Conservation (phyloP, 2,329 filamentous ascomycete species). For the Pseudogymnoascus sp. region DNA sequence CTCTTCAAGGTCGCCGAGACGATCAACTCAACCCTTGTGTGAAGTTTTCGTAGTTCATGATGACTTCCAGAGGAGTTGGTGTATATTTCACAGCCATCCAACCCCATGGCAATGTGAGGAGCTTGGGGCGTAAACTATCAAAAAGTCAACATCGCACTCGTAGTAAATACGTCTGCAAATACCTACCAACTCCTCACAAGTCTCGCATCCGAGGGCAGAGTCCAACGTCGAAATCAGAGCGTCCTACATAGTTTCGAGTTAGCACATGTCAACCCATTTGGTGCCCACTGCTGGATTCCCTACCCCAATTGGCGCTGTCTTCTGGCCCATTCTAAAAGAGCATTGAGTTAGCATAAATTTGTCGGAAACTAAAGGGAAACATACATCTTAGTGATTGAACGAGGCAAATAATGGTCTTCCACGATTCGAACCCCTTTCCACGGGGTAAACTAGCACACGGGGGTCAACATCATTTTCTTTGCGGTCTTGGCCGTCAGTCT, state of each 20-base stretch:
- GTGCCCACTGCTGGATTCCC: not conserved
- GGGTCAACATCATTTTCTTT: not conserved
- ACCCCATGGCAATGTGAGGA: constrained; percentile 47
- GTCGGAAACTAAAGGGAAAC: constrained; percentile 12
- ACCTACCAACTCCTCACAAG: constrained; percentile 52
- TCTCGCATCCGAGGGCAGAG: constrained; percentile 54
- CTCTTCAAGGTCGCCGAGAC: constrained; percentile 52
- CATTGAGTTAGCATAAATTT: not conserved
- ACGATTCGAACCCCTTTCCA: constrained; percentile 50
- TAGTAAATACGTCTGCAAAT: not conserved
- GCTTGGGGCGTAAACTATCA: constrained; percentile 42
- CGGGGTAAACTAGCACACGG: constrained; percentile 48
- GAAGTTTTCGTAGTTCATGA: constrained; percentile 57
- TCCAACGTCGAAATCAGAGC: constrained; percentile 44
- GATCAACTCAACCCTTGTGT: constrained; percentile 56
- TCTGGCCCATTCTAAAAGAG: constrained; percentile 30
- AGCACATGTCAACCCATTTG: not conserved
- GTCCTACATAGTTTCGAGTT: not conserved
- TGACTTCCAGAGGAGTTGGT: constrained; percentile 64
- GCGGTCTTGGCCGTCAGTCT: not conserved
- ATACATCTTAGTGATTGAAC: constrained; percentile 46
- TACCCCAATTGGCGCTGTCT: constrained; percentile 43
- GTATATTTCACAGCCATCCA: constrained; percentile 64
- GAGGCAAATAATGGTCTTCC: constrained; percentile 57
- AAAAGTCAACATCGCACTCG: not conserved